Percentiles rank a stretch among this genome's conserved stretches.
Evolutionary conservation across 768 basidiomycete genomes (phyloP).

Genomic region (Hirschioporus abietinus): DNA sequence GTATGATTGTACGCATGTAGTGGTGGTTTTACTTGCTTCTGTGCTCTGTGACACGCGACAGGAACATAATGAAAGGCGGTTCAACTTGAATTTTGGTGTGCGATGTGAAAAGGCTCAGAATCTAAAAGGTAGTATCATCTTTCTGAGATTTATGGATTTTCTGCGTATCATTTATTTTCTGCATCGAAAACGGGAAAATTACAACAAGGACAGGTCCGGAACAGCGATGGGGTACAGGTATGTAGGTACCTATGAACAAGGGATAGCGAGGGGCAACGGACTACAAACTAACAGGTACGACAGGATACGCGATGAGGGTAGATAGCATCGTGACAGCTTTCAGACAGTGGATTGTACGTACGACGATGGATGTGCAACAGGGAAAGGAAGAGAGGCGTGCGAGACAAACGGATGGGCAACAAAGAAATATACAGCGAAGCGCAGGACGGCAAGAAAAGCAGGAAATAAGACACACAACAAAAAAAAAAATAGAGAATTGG

Average conservation of each 20-base stretch:
- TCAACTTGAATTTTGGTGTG: not conserved
- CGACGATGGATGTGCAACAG: no score
- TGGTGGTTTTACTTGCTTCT: slow-evolving; percentile 43
- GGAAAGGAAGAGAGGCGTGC: no score
- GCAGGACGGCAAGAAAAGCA: no score
- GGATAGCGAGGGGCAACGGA: not conserved
- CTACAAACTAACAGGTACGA: not conserved
- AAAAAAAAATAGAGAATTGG: no score
- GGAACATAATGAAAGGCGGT: not conserved
- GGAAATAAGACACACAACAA: no score
- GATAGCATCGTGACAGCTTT: no score
- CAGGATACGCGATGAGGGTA: not conserved
- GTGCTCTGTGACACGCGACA: not conserved
- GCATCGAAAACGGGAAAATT: no score
- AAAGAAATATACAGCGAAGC: no score
- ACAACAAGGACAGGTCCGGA: not conserved
- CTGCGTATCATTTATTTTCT: not conserved
- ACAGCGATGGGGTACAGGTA: not conserved
- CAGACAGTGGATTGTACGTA: no score
- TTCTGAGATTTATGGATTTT: no score
- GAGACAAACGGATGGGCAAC: no score
- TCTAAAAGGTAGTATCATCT: no score
- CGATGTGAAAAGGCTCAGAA: not conserved
- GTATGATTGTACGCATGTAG: slow-evolving; percentile 36
- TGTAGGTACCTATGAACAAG: not conserved